Evolutionary conservation across 1,284 basidiomycete genomes (phyloP).

Genomic region (Pseudozyma pruni): DNA sequence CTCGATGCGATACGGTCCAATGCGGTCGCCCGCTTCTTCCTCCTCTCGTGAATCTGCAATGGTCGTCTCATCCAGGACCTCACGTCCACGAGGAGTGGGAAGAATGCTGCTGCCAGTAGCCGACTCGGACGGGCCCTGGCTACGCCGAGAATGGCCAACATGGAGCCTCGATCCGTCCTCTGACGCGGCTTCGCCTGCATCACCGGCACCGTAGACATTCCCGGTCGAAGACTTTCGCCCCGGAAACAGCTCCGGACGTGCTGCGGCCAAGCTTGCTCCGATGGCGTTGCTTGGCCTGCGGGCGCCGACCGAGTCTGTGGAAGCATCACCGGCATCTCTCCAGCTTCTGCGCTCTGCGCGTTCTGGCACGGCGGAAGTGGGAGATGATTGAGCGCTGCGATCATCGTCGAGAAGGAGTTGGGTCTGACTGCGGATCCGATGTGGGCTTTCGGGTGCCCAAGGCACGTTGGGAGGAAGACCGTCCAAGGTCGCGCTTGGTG

Average conservation of each 20-base stretch:
- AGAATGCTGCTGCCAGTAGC: constrained; percentile 37
- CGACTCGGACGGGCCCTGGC: constrained; percentile 31
- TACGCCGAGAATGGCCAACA: constrained; percentile 9
- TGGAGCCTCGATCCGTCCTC: constrained; percentile 11
- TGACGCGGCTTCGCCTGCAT: not conserved
- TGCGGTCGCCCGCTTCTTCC: constrained; percentile 48
- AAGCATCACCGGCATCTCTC: constrained; percentile 32
- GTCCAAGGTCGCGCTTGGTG: constrained; percentile 37
- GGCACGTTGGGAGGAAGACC: constrained; percentile 37
- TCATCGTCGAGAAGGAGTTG: constrained; percentile 39
- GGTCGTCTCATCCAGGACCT: constrained; percentile 4
- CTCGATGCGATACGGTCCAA: constrained; percentile 56
- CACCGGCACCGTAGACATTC: not conserved
- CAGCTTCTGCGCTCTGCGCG: constrained; percentile 19
- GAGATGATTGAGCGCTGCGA: constrained; percentile 37
- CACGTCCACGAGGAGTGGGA: constrained; percentile 7
- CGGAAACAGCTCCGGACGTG: constrained; percentile 13
- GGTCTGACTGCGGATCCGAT: constrained; percentile 17
- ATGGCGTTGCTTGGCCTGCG: constrained; percentile 9
- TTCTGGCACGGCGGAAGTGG: constrained; percentile 19
- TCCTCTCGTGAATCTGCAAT: constrained; percentile 41
- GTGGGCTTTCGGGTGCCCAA: constrained; percentile 33
- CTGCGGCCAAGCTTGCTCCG: constrained; percentile 9
- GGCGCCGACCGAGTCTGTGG: constrained; percentile 24
- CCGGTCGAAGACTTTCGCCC: not conserved